A percentile compares a stretch with the other conserved stretches of the same genome.
These are phyloP conservation scores for Cyberlindnera amylophila DNA, from an alignment of 805 yeast species.

Conservation along the genomic window DNA sequence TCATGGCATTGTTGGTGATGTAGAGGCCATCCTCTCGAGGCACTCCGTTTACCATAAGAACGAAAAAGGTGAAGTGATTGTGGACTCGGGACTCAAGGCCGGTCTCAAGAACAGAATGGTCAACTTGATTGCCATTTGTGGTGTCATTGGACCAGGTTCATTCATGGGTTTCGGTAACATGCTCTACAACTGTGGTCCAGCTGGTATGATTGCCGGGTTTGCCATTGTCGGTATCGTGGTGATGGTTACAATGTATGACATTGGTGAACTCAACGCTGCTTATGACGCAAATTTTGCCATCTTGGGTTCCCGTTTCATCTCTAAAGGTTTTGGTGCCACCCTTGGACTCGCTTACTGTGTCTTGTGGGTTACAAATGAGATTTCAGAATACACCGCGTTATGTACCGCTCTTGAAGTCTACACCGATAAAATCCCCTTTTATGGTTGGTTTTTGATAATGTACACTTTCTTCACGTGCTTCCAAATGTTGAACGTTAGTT, in stretches of 20 bases:
- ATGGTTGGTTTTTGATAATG: conserved; percentile 51
- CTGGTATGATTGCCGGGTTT: conserved; percentile 48
- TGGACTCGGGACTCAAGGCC: conserved; percentile 37
- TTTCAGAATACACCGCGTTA: conserved; percentile 52
- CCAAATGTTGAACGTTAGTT: conserved; percentile 47
- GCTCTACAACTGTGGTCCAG: conserved; percentile 49
- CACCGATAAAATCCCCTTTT: conserved; percentile 49
- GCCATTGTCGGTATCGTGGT: conserved; percentile 51
- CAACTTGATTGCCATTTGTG: conserved; percentile 50
- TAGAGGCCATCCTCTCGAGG: no score
- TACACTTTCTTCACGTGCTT: conserved; percentile 48
- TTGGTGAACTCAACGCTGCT: conserved; percentile 53
- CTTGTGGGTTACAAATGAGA: conserved; percentile 52
- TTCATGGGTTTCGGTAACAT: conserved; percentile 53
- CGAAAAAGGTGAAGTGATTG: conserved; percentile 27
- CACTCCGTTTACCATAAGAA: conserved; percentile 18
- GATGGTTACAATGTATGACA: conserved; percentile 48
- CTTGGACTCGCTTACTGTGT: conserved; percentile 51
- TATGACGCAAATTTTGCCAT: conserved; percentile 53
- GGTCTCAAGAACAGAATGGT: conserved; percentile 48
- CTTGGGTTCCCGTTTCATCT: conserved; percentile 47
- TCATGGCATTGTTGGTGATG: no score
- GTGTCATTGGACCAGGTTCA: conserved; percentile 59
- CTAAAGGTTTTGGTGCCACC: conserved; percentile 55
- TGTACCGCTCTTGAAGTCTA: conserved; percentile 47